Evolutionary conservation across 345 rosid species (phyloP), one percentile per base, ranked within the genome.

Genomic region (Viola odorata): DNA sequence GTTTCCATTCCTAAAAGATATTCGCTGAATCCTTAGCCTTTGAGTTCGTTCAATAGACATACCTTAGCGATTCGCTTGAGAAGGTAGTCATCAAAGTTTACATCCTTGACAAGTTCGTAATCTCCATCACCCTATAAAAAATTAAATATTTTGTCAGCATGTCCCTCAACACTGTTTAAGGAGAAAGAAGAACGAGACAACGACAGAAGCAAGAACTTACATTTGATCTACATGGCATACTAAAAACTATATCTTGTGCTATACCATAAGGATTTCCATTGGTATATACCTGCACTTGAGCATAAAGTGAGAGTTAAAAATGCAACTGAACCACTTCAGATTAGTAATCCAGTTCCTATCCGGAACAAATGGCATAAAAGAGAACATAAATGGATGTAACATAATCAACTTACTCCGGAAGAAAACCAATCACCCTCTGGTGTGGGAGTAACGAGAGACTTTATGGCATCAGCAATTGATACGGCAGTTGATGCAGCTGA

Each of bases 361-460:
- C 7, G 3, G 7, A 44, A 7, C 47, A 44, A 44, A 11, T 6
- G 12, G 9, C 47, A 44, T 6, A 44, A 11, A 44, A 44, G 47
- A 44, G 12, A 44, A 11, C 47, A 6, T 7, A 44, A 44, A 6
- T 6, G 47, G 12, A 44, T 6, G 47, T 23, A 23, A 12, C 49
- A n/a, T 17, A 41, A n/a, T 54, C 53, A 67, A 83, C 83, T 75
- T 82, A 94, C 95, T 51, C 89, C 99, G 59, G 97, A 67, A 4
- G 99, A 90, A 78, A 94, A 94, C 95, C 97, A 94, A 60, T 94
- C 97, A 60, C 97, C 99, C 81, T 84, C 84, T 3, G 95, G 88
- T 7, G 99, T 94, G 44, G 97, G 99, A 77, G 84, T 86, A 41
- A 85, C 70, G 14, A 94, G 86, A 52, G 99, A 88, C 78, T 82